Base-by-base conservation (phyloP, 2,329 filamentous ascomycete species). In the Fusarium pseudoanthophilum region DNA sequence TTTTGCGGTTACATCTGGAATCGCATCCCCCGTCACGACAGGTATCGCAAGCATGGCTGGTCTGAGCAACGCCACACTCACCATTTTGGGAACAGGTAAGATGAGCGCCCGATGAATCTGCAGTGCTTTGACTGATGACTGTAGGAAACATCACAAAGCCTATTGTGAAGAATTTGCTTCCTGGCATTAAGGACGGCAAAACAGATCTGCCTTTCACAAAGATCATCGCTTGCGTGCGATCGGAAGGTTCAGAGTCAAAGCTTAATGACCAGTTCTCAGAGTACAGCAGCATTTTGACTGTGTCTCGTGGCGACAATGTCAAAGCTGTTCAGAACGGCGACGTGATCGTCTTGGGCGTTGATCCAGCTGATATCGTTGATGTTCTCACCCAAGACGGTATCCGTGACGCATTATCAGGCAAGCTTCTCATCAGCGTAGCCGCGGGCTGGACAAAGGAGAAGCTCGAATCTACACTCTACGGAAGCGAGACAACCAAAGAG, bases 371-470 rank as follows among this genome's bases (percentile, higher is more conserved):
- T 30, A 81, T 88, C 4, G 74, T 80, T 16, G 43, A 71, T 0
- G 81, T 84, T 0, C 73, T 89, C 10, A 77, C 73, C 0, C 75
- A 83, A 45, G 75, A 81, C 0, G 83, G 82, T 0, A 72, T 87
- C 5, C 56, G 71, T 0, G 79, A 84, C 10, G 84, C 83, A 0
- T 60, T 88, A 2, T 72, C 77, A 1, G 76, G 79, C 9, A 89
- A 88, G 70, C 80, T 88, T 2, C 64, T 88, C 16, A 85, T 88
- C 76, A 88, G 86, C 71, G 83, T 89, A 2, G 84, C 83, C 2
- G 87, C 87, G 2, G 87, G 87, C 2, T 88, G 84, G 84, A 83
- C 84, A 1, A 79, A 81, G 39, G 73, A 79, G 24, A 80, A 80
- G 53, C 74, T 87, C 3, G 83, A 85, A 65, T 57, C 68, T 6